Base-by-base conservation (phyloP, 2,329 filamentous ascomycete genomes). In the Ascochyta viciae-villosae region DNA sequence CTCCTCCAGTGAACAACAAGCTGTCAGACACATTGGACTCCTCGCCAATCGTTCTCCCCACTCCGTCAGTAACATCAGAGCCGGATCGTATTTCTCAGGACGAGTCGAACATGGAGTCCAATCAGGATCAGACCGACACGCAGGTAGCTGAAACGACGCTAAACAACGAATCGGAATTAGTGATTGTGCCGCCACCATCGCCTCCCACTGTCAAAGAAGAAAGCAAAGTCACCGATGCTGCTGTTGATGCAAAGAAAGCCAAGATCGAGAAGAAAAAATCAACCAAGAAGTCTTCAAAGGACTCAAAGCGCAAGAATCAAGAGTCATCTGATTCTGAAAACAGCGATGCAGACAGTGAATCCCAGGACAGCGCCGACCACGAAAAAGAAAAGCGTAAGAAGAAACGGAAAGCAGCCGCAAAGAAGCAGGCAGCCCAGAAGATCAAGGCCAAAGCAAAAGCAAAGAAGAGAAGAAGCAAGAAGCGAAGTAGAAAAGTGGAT, bases 391-490 rank as follows among this genome's bases (percentile, higher is more conserved):
- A 63, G 54, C 63, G 60, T 15, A 70, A 64, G 57, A 66, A 56
- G 37, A 66, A 59, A 34, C 54, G 47, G 26, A 67, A 61, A 47
- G 22, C 53, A 24, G 58, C 57, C 1, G 40, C 45, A 13, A 65
- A 57, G 37, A 61, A 45, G 16, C 60, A 56, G 23, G 54, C 49
- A 23, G 44, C 43, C 8, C 65, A 64, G 54, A 51, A 65, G 50
- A 54, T 54, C 26, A 74, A 65, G 38, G 58, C 54, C 7, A 69
- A 66, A 42, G 48, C 60, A 6, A 72, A 67, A 38, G 39, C 31
- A 16, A 70, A 62, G 56, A 70, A 62, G 56, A 63, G 44, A n/a
- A 66, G 62, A 46, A 59, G 40, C 40, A 70, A 64, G 45, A 66
- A 42, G 16, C 69, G 57, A 45, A 61, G 42, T 31, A 67, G 63